A percentile compares a stretch with the other conserved stretches of the same genome.
phyloP scores from a whole-genome alignment of 495 filamentous ascomycete genomes.

The Pyrenula massariospora region DNA sequence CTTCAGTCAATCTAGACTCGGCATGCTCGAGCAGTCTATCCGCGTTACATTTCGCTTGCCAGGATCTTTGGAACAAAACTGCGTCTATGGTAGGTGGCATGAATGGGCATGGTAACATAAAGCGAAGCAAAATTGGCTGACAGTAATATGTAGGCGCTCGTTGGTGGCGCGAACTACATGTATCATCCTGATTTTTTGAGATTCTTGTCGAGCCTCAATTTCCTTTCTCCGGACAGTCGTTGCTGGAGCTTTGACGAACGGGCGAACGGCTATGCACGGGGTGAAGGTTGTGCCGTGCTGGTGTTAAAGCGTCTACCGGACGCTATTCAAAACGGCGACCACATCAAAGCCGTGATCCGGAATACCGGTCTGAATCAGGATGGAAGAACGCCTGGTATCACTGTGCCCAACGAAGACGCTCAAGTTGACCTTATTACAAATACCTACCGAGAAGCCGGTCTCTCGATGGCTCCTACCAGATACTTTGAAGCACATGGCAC shows the following conservation, averaged over 20 bases:
- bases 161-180: slow-evolving; percentile 17
- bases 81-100: slow-evolving; percentile 14
- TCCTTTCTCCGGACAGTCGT: slow-evolving; percentile 16
- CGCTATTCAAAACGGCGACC: slow-evolving; percentile 25
- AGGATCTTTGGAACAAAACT: slow-evolving; percentile 22
- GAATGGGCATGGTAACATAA: slow-evolving; percentile 19
- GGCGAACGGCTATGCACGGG: slow-evolving; percentile 27
- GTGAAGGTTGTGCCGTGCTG: slow-evolving; percentile 27
- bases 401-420: slow-evolving; percentile 39
- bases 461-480: slow-evolving; percentile 26
- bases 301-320: slow-evolving; percentile 21
- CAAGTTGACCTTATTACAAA: slow-evolving; percentile 40
- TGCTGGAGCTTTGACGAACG: slow-evolving; percentile 21
- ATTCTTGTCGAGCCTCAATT: slow-evolving; percentile 17
- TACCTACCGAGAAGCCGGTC: slow-evolving; percentile 32
- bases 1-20: slow-evolving; percentile 32
- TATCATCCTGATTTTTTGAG: slow-evolving; percentile 11
- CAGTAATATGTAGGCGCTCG: slow-evolving; percentile 3
- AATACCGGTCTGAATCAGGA: slow-evolving; percentile 20
- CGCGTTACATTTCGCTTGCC: slow-evolving; percentile 28
- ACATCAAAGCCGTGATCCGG: slow-evolving; percentile 30
- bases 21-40: slow-evolving; percentile 34
- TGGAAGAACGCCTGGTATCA: slow-evolving; percentile 33
- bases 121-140: slow-evolving; percentile 4
- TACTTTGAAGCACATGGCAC: slow-evolving; percentile 30